Evolutionary conservation across 192 early-diverging fungal genomes (phyloP).

Genomic region (Gigaspora rosea): DNA sequence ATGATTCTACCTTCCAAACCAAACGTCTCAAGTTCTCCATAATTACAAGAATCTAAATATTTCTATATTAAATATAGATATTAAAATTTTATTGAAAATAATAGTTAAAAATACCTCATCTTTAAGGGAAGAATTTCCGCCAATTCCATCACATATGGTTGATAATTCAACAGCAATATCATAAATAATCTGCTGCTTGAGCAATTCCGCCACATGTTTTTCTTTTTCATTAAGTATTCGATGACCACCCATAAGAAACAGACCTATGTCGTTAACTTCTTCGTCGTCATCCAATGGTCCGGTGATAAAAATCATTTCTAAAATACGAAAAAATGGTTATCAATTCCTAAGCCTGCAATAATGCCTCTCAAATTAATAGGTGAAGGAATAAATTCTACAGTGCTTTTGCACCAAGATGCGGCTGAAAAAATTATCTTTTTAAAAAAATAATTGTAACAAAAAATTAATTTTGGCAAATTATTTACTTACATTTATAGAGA

Average conservation of each 20-base stretch:
- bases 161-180: constrained; percentile 29
- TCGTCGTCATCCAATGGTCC: constrained; percentile 9
- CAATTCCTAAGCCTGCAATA: constrained; percentile 29
- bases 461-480: no score
- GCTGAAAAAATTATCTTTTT: constrained; percentile 13
- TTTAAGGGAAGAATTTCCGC: constrained; percentile 17
- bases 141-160: constrained; percentile 29
- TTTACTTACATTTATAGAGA: no score
- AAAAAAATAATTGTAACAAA: no score
- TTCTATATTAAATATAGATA: no score
- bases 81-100: no score
- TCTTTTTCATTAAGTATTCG: constrained; percentile 13
- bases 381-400: constrained; percentile 6
- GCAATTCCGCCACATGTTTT: constrained; percentile 7
- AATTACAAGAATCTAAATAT: constrained; percentile 26
- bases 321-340: constrained; percentile 26
- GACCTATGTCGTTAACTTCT: not conserved
- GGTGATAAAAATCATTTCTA: constrained; percentile 27
- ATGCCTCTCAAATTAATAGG: constrained; percentile 10
- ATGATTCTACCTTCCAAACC: constrained; percentile 21
- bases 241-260: constrained; percentile 1
- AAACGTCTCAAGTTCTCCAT: constrained; percentile 24
- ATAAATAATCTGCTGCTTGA: constrained; percentile 28
- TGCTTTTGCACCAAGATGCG: not conserved
- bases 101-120: not conserved